Percentiles rank a stretch among this genome's conserved stretches.
Evolutionary conservation across 257 asterid genomes (phyloP).

Genomic region (Apocynum venetum): DNA sequence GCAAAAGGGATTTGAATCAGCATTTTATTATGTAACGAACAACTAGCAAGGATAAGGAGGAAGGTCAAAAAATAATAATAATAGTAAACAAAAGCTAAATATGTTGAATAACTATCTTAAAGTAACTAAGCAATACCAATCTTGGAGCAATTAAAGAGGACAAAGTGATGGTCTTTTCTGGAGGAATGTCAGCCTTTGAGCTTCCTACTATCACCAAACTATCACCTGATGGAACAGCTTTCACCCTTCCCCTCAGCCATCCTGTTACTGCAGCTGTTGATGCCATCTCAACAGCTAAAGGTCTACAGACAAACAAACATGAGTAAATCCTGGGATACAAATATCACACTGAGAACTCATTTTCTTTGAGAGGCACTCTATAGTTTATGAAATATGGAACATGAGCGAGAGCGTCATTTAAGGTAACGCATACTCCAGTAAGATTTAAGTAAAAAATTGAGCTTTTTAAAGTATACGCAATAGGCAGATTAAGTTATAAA

Average conservation of each 20-base stretch:
- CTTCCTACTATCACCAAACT: constrained; percentile 76
- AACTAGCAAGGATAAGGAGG: background rate
- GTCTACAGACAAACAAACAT: constrained; percentile 35
- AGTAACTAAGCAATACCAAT: constrained; percentile 48
- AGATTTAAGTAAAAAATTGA: background rate
- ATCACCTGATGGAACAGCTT: constrained; percentile 96
- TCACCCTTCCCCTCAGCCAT: constrained; percentile 89
- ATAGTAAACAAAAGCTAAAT: background rate
- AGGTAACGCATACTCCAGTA: background rate
- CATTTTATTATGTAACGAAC: background rate
- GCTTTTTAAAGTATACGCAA: background rate
- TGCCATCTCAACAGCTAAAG: constrained; percentile 88
- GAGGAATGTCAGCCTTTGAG: constrained; percentile 81
- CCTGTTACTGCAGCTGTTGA: constrained; percentile 71
- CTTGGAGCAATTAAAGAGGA: constrained; percentile 89
- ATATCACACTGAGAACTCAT: background rate
- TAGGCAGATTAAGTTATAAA: background rate
- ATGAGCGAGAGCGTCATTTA: too few species aligned
- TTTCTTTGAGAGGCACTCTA: too few species aligned
- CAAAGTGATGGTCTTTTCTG: constrained; percentile 83
- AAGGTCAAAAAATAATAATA: background rate
- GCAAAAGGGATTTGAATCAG: background rate
- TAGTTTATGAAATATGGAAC: too few species aligned
- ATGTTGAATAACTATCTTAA: background rate
- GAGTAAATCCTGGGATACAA: background rate